Evolutionary conservation across 306 rosid genomes (phyloP).

Genomic region (Trifolium subterraneum): DNA sequence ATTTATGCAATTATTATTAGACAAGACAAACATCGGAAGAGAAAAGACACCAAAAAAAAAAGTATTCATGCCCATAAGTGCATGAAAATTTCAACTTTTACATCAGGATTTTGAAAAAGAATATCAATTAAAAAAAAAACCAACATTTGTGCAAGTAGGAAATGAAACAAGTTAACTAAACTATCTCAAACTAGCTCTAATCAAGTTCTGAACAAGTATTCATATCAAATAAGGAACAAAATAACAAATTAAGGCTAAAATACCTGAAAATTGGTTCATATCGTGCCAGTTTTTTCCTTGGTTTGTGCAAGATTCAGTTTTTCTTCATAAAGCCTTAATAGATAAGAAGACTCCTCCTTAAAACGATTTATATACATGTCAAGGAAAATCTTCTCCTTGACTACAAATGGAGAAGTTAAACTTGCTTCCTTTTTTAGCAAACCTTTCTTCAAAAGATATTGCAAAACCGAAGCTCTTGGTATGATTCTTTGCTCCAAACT

Average conservation of each 20-base stretch:
- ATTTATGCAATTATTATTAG: no score
- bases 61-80: no score
- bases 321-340: not conserved
- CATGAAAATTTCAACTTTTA: not conserved
- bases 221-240: not conserved
- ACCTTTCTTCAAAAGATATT: slow-evolving; percentile 44
- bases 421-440: slow-evolving; percentile 26
- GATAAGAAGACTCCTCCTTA: not conserved
- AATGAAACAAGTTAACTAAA: not conserved
- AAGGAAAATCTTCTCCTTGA: slow-evolving; percentile 18
- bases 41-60: no score
- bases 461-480: slow-evolving; percentile 49
- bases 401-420: not conserved
- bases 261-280: not conserved
- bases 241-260: not conserved
- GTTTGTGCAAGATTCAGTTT: not conserved
- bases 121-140: no score
- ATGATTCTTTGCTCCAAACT: slow-evolving; percentile 52
- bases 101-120: no score
- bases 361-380: slow-evolving; percentile 22
- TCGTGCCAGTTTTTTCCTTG: not conserved
- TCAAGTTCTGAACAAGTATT: not conserved
- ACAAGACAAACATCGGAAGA: no score
- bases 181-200: not conserved
- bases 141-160: not conserved